Percentiles rank a stretch among this genome's conserved stretches.
These are phyloP conservation scores for Alternaria sp. DNA, from an alignment of 2,329 filamentous ascomycete species.

Conservation along the genomic window DNA sequence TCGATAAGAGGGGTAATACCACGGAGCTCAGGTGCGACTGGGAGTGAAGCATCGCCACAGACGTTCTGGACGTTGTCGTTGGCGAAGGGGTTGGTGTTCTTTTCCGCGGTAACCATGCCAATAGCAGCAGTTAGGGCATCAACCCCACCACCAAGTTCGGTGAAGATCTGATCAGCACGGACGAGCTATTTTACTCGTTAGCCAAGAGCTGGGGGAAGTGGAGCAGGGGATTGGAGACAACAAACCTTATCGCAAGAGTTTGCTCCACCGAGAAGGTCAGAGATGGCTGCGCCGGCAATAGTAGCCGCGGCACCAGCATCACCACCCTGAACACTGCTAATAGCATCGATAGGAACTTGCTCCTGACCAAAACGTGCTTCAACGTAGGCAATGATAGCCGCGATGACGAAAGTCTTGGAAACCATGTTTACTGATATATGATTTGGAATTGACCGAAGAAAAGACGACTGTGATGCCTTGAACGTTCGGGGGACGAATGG, in stretches of 20 bases:
- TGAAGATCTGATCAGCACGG: conserved; percentile 70
- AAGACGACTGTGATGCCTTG: conserved; percentile 3
- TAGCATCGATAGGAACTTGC: conserved; percentile 64
- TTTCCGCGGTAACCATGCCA: conserved; percentile 71
- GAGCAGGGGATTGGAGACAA: not conserved
- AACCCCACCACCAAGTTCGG: conserved; percentile 66
- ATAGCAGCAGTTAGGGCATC: conserved; percentile 69
- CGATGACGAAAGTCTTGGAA: conserved; percentile 44
- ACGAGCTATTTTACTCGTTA: conserved; percentile 58
- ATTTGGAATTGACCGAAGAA: conserved; percentile 3
- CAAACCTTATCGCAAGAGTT: conserved; percentile 70
- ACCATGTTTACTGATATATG: conserved; percentile 40
- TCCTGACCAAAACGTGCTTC: conserved; percentile 69
- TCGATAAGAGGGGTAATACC: conserved; percentile 74
- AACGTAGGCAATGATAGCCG: conserved; percentile 47
- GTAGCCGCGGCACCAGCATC: conserved; percentile 68
- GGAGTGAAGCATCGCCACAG: conserved; percentile 70
- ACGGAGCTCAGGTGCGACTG: conserved; percentile 66
- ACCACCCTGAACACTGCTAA: conserved; percentile 64
- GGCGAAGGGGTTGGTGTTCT: conserved; percentile 76
- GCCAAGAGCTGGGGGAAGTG: not conserved
- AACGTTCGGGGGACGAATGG: not conserved
- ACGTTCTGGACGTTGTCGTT: conserved; percentile 66
- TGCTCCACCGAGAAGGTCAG: conserved; percentile 69
- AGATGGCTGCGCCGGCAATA: conserved; percentile 68